phyloP scores from a whole-genome alignment of 2,329 filamentous ascomycete species.

The Metarhizium anisopliae region DNA sequence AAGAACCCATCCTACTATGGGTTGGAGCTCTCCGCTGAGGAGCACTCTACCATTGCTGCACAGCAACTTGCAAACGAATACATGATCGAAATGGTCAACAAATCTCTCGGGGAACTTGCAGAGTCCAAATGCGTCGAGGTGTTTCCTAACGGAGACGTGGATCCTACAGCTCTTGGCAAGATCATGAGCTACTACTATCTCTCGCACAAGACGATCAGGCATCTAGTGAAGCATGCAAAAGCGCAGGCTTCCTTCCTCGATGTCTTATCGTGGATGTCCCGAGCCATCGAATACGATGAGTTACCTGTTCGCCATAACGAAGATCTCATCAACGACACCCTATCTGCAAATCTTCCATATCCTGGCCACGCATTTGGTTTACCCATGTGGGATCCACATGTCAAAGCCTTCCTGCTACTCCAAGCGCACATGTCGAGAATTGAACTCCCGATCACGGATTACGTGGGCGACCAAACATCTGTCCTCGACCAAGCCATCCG shows the following conservation, averaged over 20 bases:
- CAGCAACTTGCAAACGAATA: conserved; percentile 86
- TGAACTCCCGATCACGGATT: conserved; percentile 89
- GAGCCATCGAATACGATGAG: conserved; percentile 93
- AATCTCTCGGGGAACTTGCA: conserved; percentile 72
- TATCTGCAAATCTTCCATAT: conserved; percentile 71
- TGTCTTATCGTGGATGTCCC: conserved; percentile 84
- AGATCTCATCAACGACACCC: conserved; percentile 88
- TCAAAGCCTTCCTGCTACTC: conserved; percentile 88
- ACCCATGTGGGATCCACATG: conserved; percentile 97
- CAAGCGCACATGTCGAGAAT: conserved; percentile 94
- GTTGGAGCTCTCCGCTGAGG: conserved; percentile 83
- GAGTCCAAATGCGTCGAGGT: conserved; percentile 77
- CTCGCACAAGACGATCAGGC: conserved; percentile 87
- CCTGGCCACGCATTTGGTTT: conserved; percentile 53
- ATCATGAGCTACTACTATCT: conserved; percentile 99
- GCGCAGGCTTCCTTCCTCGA: conserved; percentile 69
- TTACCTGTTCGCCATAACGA: conserved; percentile 97
- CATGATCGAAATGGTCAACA: conserved; percentile 88
- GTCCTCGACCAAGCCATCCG: conserved; percentile 95
- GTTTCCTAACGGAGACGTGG: conserved; percentile 79
- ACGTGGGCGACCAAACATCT: conserved; percentile 83
- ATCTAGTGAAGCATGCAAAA: conserved; percentile 69
- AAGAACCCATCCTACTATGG: conserved; percentile 99
- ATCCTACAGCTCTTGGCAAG: conserved; percentile 85
- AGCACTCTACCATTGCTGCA: conserved; percentile 79